Percentiles rank a stretch among this genome's conserved stretches.
phyloP scores from a whole-genome alignment of 352 stramenopile species.

The Pythium grandisporangium region DNA sequence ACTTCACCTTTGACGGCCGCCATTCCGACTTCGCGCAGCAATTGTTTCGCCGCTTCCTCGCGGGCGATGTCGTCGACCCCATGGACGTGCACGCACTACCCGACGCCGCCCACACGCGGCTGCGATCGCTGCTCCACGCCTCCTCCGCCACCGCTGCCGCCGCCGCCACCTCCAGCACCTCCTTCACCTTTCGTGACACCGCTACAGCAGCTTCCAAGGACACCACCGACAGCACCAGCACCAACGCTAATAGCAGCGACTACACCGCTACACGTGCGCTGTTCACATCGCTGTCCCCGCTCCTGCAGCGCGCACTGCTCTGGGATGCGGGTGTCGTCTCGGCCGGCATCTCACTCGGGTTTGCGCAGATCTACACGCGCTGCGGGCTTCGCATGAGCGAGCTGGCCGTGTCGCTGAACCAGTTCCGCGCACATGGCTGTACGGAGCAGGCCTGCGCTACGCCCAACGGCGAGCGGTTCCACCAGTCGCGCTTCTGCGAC shows the following conservation, averaged over 20 bases:
- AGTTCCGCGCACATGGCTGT: constrained; percentile 19
- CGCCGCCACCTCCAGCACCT: background rate
- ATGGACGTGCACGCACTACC: background rate
- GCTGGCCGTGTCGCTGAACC: constrained; percentile 17
- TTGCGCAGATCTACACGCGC: constrained; percentile 23
- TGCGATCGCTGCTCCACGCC: background rate
- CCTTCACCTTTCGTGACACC: too few relatives aligned
- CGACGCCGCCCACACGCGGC: background rate
- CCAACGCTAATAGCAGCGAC: too few relatives aligned
- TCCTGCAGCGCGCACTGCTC: constrained; percentile 34
- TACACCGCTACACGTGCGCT: too few relatives aligned
- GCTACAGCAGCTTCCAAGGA: too few relatives aligned
- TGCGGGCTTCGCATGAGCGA: constrained; percentile 34
- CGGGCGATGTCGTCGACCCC: constrained; percentile 9
- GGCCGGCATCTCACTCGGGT: constrained; percentile 15
- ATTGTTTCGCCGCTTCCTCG: constrained; percentile 34
- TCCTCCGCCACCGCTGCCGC: background rate
- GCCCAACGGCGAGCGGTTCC: constrained; percentile 20
- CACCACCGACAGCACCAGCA: background rate
- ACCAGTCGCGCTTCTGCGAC: constrained; percentile 14
- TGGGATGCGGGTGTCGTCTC: constrained; percentile 35
- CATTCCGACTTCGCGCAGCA: constrained; percentile 47
- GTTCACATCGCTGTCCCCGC: constrained; percentile 16
- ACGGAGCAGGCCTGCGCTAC: constrained; percentile 21
- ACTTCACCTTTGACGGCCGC: constrained; percentile 30